Percentiles rank a stretch among this genome's conserved stretches.
These are phyloP conservation scores for Capsella bursapastoris DNA, from an alignment of 345 rosid genomes.

Conservation along the genomic window DNA sequence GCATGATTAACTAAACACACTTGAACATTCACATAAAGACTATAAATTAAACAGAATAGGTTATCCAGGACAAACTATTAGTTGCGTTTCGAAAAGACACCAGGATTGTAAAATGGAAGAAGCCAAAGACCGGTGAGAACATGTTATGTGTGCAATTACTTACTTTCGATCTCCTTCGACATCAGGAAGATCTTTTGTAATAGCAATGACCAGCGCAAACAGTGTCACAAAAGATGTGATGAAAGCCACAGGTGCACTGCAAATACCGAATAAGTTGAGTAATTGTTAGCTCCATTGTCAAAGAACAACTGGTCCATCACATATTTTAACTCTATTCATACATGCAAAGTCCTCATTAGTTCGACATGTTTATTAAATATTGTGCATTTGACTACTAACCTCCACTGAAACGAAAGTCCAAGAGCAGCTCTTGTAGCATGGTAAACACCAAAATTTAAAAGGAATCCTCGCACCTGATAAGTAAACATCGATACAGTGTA, in stretches of 20 bases:
- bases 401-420: constrained; percentile 91
- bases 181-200: constrained; percentile 95
- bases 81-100: background rate
- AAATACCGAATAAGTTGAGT: constrained; percentile 27
- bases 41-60: background rate
- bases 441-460: constrained; percentile 94
- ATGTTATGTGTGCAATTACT: constrained; percentile 39
- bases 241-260: constrained; percentile 96
- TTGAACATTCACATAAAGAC: background rate
- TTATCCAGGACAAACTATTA: background rate
- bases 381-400: constrained; percentile 50
- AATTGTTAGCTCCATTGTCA: background rate
- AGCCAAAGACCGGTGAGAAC: background rate
- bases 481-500: constrained; percentile 8
- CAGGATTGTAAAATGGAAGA: background rate
- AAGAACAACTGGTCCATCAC: constrained; percentile 5
- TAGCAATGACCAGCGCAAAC: constrained; percentile 92
- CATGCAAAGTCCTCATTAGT: constrained; percentile 10
- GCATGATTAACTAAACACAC: background rate
- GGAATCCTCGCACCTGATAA: constrained; percentile 87
- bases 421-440: constrained; percentile 94
- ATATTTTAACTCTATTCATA: constrained; percentile 6
- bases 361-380: background rate
- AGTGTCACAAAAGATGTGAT: constrained; percentile 88
- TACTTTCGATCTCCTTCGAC: constrained; percentile 99